Conservation (phyloP, 371 early-diverging fungal genomes). For the Smittium mucronatum region DNA sequence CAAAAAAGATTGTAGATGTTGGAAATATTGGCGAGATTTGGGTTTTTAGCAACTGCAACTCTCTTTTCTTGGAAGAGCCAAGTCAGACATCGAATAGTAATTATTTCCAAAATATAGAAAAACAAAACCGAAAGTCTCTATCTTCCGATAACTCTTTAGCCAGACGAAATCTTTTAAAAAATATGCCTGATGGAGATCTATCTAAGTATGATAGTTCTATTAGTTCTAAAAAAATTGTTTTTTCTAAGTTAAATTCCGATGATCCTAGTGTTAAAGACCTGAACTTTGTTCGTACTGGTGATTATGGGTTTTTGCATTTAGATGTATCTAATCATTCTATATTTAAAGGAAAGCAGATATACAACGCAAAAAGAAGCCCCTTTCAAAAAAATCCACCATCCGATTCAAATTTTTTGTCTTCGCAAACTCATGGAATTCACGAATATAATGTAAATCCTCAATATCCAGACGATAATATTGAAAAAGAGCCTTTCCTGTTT, state of each 20-base stretch:
- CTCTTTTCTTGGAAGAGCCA: slow-evolving; percentile 12
- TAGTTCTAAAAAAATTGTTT: background rate
- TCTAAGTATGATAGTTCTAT: background rate
- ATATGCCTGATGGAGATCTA: background rate
- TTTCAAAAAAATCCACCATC: background rate
- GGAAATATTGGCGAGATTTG: slow-evolving; percentile 77
- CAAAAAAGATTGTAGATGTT: slow-evolving; percentile 45
- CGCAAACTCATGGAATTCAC: background rate
- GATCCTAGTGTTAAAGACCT: slow-evolving; percentile 47
- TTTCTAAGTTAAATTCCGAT: slow-evolving; percentile 23
- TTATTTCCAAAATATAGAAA: slow-evolving; percentile 2
- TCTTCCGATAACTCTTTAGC: background rate
- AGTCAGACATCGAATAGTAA: background rate
- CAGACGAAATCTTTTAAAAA: slow-evolving; percentile 11
- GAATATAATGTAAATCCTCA: background rate
- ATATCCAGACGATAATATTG: slow-evolving; percentile 25
- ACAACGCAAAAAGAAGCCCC: background rate
- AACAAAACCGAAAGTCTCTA: slow-evolving; percentile 12
- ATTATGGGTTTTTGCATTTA: slow-evolving; percentile 69
- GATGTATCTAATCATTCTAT: slow-evolving; percentile 35
- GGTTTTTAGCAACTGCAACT: slow-evolving; percentile 44
- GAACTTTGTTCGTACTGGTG: slow-evolving; percentile 68
- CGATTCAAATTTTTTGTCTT: background rate
- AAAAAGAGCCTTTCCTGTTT: slow-evolving; percentile 56
- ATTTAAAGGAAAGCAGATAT: background rate